These are phyloP conservation scores for Dothistroma pini DNA, from an alignment of 2,329 filamentous ascomycete species.

Conservation along the genomic window DNA sequence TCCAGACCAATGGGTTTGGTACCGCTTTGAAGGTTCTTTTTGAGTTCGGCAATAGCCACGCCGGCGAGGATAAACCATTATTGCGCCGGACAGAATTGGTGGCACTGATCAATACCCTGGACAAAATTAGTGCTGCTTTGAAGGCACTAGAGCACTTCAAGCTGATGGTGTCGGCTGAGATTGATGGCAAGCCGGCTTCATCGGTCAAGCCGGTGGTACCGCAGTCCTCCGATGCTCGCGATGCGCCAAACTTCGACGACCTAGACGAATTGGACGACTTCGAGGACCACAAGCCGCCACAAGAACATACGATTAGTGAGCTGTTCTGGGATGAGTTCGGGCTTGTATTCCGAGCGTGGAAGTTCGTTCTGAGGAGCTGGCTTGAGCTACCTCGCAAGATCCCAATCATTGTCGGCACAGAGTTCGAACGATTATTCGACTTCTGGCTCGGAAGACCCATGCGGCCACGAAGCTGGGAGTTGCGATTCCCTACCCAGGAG, in stretches of 20 bases:
- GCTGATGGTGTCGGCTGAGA: constrained; percentile 42
- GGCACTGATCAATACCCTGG: constrained; percentile 89
- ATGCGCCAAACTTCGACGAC: constrained; percentile 22
- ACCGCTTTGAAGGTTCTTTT: constrained; percentile 94
- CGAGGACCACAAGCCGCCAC: constrained; percentile 16
- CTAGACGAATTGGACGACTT: constrained; percentile 29
- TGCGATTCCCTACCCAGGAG: constrained; percentile 41
- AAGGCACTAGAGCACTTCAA: constrained; percentile 70
- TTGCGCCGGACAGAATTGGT: constrained; percentile 90
- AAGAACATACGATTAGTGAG: constrained; percentile 51
- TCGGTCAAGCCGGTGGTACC: constrained; percentile 13
- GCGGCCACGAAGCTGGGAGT: constrained; percentile 54
- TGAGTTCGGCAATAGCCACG: constrained; percentile 72
- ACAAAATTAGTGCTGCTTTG: constrained; percentile 77
- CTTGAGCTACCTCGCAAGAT: constrained; percentile 38
- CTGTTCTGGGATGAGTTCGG: constrained; percentile 61
- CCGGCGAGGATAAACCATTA: constrained; percentile 56
- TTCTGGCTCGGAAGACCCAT: constrained; percentile 63
- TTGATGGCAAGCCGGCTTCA: constrained; percentile 18
- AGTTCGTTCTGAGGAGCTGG: constrained; percentile 70
- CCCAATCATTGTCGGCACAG: constrained; percentile 50
- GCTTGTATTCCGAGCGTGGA: constrained; percentile 59
- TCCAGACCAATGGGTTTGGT: constrained; percentile 92
- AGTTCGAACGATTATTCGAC: constrained; percentile 55
- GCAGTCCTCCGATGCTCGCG: constrained; percentile 12